Percentiles rank a stretch among this genome's conserved stretches.
Evolutionary conservation across 2,329 filamentous ascomycete genomes (phyloP).

Genomic region (Monosporascus sp.): DNA sequence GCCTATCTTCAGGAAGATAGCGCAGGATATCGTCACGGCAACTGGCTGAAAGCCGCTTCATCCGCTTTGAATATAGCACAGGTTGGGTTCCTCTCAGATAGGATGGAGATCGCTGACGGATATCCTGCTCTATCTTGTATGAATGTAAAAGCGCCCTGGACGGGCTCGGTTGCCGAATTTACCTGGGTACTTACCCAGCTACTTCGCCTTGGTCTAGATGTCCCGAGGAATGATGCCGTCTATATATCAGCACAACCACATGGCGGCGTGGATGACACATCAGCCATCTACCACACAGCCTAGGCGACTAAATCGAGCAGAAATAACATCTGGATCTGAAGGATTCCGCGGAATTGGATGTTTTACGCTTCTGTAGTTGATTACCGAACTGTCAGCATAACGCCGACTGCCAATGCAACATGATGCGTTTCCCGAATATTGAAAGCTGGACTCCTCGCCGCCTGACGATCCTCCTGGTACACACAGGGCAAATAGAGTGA

Average conservation of each 20-base stretch:
- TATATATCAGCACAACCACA: too few species aligned
- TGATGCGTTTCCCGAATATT: neutral
- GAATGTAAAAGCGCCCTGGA: too few species aligned
- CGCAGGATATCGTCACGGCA: constrained; percentile 43
- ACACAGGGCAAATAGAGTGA: too few species aligned
- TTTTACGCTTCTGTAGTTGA: neutral
- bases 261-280: too few species aligned
- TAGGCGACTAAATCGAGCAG: neutral
- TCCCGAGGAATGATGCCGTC: neutral
- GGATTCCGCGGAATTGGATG: neutral
- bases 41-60: constrained; percentile 20
- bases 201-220: neutral
- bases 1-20: constrained; percentile 64
- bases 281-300: neutral
- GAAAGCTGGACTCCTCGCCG: too few species aligned
- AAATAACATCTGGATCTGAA: neutral
- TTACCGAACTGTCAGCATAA: neutral
- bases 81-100: neutral
- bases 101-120: neutral
- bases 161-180: neutral
- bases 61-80: neutral
- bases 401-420: neutral
- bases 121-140: neutral
- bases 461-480: too few species aligned
- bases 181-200: too few species aligned